Percentiles rank a stretch among this genome's conserved stretches.
Evolutionary conservation across 2,329 filamentous ascomycete species (phyloP).

Genomic region (Dryadomyces sulphureus): DNA sequence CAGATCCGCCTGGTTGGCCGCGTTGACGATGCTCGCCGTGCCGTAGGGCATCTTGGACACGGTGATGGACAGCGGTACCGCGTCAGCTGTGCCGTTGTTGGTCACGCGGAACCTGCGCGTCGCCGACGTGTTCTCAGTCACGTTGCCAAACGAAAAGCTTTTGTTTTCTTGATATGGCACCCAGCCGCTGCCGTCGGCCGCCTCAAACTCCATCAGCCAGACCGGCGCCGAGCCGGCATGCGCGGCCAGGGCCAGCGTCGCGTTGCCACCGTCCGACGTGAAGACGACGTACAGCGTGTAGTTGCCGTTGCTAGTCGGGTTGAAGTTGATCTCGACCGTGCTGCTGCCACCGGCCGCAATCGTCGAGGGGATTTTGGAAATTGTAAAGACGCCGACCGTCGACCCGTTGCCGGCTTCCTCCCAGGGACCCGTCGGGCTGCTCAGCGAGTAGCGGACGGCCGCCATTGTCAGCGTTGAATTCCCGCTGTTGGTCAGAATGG

Average conservation of each 20-base stretch:
- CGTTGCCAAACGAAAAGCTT: conserved; percentile 40
- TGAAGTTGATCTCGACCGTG: conserved; percentile 30
- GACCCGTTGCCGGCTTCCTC: conserved; percentile 18
- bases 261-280: conserved; percentile 31
- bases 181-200: conserved; percentile 33
- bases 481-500: conserved; percentile 35
- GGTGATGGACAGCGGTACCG: conserved; percentile 35
- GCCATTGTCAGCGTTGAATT: conserved; percentile 28
- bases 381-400: conserved; percentile 30
- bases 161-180: conserved; percentile 25
- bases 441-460: conserved; percentile 27
- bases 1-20: conserved; percentile 40
- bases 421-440: conserved; percentile 29
- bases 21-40: conserved; percentile 34
- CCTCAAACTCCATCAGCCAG: conserved; percentile 40
- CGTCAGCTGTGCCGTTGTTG: conserved; percentile 34
- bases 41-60: conserved; percentile 48
- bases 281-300: conserved; percentile 34
- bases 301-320: conserved; percentile 29
- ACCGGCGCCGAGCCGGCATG: conserved; percentile 32
- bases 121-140: conserved; percentile 33
- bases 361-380: conserved; percentile 28
- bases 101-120: conserved; percentile 36
- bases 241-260: conserved; percentile 31
- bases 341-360: conserved; percentile 24